Evolutionary conservation across 352 stramenopile genomes (phyloP).

Genomic region (Pythium dissimile): DNA sequence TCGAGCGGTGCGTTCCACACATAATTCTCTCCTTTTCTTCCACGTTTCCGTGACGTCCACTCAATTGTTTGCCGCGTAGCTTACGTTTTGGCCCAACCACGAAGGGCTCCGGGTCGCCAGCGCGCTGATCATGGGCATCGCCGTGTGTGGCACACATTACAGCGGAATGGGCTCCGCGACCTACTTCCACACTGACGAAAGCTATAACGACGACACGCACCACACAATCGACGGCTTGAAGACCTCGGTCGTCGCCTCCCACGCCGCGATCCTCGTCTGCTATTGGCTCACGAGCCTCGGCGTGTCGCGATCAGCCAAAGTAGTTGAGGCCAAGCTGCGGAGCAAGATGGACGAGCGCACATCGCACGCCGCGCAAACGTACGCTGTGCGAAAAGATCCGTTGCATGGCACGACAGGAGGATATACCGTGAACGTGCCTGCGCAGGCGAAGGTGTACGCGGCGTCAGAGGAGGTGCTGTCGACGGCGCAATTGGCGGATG

Average conservation of each 20-base stretch:
- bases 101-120: conserved; percentile 48
- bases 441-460: background rate
- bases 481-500: no score
- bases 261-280: conserved; percentile 50
- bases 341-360: conserved; percentile 1
- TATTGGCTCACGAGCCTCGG: conserved; percentile 45
- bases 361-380: background rate
- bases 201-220: conserved; percentile 21
- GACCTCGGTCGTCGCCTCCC: conserved; percentile 39
- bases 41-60: background rate
- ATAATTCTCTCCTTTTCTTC: background rate
- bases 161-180: conserved; percentile 47
- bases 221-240: conserved; percentile 32
- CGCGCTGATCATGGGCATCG: conserved; percentile 65
- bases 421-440: background rate
- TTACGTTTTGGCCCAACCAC: conserved; percentile 59
- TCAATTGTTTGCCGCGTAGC: conserved; percentile 18
- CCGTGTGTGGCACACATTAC: conserved; percentile 74
- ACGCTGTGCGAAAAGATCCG: background rate
- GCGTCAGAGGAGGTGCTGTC: background rate
- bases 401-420: background rate
- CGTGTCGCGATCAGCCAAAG: conserved; percentile 13
- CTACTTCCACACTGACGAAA: conserved; percentile 42
- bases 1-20: conserved; percentile 33
- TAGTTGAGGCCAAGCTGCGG: background rate